Base-by-base conservation (phyloP, 768 basidiomycete species). In the Russula compacta region DNA sequence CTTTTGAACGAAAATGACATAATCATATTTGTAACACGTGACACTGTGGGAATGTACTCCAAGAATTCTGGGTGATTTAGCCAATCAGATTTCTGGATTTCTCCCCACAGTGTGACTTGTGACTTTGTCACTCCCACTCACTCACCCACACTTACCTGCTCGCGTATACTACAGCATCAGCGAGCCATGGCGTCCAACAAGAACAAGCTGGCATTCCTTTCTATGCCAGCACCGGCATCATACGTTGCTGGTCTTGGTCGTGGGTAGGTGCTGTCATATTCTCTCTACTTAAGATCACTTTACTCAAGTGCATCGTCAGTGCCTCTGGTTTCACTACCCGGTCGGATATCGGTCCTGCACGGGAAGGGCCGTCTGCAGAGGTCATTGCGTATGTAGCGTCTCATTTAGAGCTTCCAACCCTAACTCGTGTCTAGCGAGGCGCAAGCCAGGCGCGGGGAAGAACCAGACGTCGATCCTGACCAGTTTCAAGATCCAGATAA, bases 231-330 rank as follows among this genome's bases (percentile, higher is more conserved):
- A 33, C 95, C 95, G 43, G 90, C 95, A 0, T 95, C 92, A 0
- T 98, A 98, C 73, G 97, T 98, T 40, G 97, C 95, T 67, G 97
- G 97, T 87, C 86, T 98, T 36, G 95, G 95, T 74, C 85, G 95
- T 79, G 95, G 94, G 89, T 94, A 67, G 61, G 87, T 76, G 32
- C 56, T 49, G 17, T 11, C 9, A 6, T 15, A 8, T 39, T 46
- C 12, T 40, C 32, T 19, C 32, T 39, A 17, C 35, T 29, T n/a
- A 39, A 17, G 43, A 35, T 56, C 36, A 15, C 33, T 35, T 59
- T 32, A 46, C 56, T 42, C 59, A 57, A 69, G 60, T 24, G 29
- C 17, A 6, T 56, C 58, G 7, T 4, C 65, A 94, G 92, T 75
- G 94, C 94, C 53, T 95, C 94, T 49, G 94, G 94, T 60, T 98